Evolutionary conservation across 208 protist genomes (phyloP), one percentile per base, ranked within the genome.

Genomic region (Trypanosoma brucei): DNA sequence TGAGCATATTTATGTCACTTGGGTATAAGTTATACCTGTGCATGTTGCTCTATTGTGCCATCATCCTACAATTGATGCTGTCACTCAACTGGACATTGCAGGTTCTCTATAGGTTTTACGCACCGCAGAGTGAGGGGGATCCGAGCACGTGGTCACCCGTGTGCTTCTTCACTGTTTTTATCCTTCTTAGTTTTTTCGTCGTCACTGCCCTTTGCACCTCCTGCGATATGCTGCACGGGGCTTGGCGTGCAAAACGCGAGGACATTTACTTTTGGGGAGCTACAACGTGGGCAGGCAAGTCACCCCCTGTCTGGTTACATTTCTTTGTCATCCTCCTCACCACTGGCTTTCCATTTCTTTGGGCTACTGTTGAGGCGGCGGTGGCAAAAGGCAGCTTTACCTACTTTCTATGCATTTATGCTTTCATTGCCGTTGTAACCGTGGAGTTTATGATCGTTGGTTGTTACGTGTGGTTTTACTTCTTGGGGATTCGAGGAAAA

Each of bases 391-490:
- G 91, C 65, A 84, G 84, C 5, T 51, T 92, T 42, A 53, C 92
- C 2, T 93, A 73, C 59, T 70, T 91, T 34, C 79, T 73, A 39
- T 81, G 89, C 68, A 70, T 74, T 14, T 93, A 87, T 65, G 75
- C 84, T 8, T 85, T 83, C 62, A 72, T 92, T 33, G 66, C 81
- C 1, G 77, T 93, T 2, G 65, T 95, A 38, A 74, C 72, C 3
- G 58, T 68, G 6, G 66, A 68, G 1, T 88, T 78, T 58, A 59
- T 90, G 6, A 71, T 95, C 13, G 55, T 74, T 3, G 64, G 81
- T 34, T 95, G 89, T 70, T 95, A 91, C 62, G 55, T 80, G 9
- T 93, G 84, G 83, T 91, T 93, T 63, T 95, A 85, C 66, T 86
- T 83, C 68, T 66, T 68, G 4, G 63, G 84, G 8, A 33, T 95